Conservation (phyloP, 1,284 basidiomycete genomes). For the Ustilago hordei region DNA sequence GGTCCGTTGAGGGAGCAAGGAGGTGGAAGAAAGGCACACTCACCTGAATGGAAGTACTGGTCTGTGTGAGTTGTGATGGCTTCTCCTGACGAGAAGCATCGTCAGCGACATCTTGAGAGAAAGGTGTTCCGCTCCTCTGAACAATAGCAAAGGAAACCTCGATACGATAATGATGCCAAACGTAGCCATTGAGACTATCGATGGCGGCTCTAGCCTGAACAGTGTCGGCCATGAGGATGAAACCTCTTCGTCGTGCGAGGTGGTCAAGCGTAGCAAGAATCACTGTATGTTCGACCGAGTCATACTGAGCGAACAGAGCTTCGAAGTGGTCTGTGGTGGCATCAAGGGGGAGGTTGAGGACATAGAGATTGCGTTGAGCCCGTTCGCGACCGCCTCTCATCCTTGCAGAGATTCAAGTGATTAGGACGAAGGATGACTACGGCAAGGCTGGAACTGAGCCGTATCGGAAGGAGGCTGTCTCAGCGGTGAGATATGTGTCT, state of each 20-base stretch:
- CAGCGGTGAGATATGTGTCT: neutral
- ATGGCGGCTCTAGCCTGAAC: conserved; percentile 60
- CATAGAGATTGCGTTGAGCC: conserved; percentile 63
- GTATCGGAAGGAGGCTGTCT: neutral
- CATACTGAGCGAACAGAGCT: conserved; percentile 57
- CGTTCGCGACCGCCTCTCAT: conserved; percentile 35
- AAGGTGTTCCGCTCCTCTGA: conserved; percentile 63
- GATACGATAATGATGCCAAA: conserved; percentile 67
- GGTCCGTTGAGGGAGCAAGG: neutral
- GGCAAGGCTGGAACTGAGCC: neutral
- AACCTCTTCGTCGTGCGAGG: conserved; percentile 66
- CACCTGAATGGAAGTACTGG: conserved; percentile 10
- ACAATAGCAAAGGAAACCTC: conserved; percentile 69
- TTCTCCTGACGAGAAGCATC: conserved; percentile 7
- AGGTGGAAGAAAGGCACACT: conserved; percentile 5
- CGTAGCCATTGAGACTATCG: conserved; percentile 55
- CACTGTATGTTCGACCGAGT: conserved; percentile 65
- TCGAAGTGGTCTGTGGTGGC: conserved; percentile 62
- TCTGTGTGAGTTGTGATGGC: neutral
- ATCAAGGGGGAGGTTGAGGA: conserved; percentile 67
- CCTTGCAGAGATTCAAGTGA: neutral
- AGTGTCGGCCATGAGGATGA: conserved; percentile 65
- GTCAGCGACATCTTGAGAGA: conserved; percentile 29
- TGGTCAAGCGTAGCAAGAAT: conserved; percentile 68
- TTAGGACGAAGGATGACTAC: neutral